A percentile compares a stretch with the other conserved stretches of the same genome.
These are phyloP conservation scores for Orbilia quercus DNA, from an alignment of 2,329 filamentous ascomycete genomes.

Conservation along the genomic window DNA sequence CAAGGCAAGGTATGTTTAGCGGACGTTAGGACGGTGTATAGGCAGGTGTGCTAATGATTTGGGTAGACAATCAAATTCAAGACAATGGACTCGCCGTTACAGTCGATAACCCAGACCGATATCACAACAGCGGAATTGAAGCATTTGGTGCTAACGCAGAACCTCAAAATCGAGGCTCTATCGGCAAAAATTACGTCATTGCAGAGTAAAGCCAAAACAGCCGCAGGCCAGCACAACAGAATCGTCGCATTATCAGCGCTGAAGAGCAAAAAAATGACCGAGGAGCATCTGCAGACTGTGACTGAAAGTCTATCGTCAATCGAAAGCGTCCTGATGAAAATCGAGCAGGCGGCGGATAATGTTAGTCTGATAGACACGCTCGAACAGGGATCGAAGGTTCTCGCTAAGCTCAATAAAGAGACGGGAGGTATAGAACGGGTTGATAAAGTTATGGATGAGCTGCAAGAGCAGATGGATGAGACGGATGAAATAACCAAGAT, in stretches of 20 bases:
- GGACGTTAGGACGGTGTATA: constrained; percentile 12
- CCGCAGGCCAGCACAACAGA: constrained; percentile 78
- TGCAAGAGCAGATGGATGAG: constrained; percentile 82
- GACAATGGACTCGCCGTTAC: constrained; percentile 65
- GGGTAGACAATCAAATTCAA: constrained; percentile 78
- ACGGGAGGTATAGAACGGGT: constrained; percentile 81
- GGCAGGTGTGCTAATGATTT: constrained; percentile 60
- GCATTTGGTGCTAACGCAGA: constrained; percentile 76
- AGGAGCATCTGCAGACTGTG: constrained; percentile 77
- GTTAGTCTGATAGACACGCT: constrained; percentile 85
- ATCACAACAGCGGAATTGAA: constrained; percentile 82
- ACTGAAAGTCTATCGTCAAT: constrained; percentile 81
- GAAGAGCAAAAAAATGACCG: constrained; percentile 82
- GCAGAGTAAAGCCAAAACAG: constrained; percentile 72
- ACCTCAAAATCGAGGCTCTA: constrained; percentile 74
- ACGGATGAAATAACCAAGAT: constrained; percentile 84
- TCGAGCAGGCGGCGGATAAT: constrained; percentile 87
- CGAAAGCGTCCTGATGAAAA: constrained; percentile 82
- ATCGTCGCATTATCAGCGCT: constrained; percentile 80
- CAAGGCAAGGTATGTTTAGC: constrained; percentile 62
- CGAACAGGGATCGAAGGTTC: constrained; percentile 78
- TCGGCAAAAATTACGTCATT: constrained; percentile 67
- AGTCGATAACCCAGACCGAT: constrained; percentile 79
- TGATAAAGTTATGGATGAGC: constrained; percentile 77
- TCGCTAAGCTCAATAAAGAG: constrained; percentile 78